Evolutionary conservation across 352 stramenopile genomes (phyloP).

Genomic region (Globisporangium acanthophoron): DNA sequence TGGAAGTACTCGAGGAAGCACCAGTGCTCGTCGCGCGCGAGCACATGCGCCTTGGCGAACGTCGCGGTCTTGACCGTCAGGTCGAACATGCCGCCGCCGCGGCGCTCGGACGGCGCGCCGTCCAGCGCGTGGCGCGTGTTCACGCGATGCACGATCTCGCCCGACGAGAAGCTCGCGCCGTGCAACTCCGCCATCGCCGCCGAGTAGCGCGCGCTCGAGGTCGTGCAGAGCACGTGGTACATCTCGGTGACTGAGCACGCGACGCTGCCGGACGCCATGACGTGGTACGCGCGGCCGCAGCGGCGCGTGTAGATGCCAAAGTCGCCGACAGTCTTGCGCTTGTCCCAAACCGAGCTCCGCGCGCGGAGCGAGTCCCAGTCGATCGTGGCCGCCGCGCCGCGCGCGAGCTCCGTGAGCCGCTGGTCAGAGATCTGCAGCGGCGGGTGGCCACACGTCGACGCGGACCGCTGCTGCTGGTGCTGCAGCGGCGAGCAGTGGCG

Average conservation of each 20-base stretch:
- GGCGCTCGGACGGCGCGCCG: background rate
- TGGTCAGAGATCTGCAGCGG: constrained; percentile 11
- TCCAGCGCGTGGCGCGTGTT: constrained; percentile 5
- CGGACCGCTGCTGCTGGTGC: background rate
- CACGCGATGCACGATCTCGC: constrained; percentile 24
- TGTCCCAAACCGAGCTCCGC: constrained; percentile 15
- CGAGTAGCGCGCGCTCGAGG: constrained; percentile 15
- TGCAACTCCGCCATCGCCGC: constrained; percentile 27
- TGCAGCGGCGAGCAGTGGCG: background rate
- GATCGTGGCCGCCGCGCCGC: constrained; percentile 1
- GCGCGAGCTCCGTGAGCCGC: constrained; percentile 1
- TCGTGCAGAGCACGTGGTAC: constrained; percentile 24
- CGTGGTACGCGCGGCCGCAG: constrained; percentile 8
- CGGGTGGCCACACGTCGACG: background rate
- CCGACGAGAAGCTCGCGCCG: constrained; percentile 23
- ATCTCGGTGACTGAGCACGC: constrained; percentile 33
- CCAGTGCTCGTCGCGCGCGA: constrained; percentile 24
- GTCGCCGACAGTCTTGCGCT: constrained; percentile 11
- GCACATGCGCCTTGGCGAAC: constrained; percentile 22
- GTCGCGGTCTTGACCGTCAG: constrained; percentile 26
- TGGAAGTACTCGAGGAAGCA: constrained; percentile 29
- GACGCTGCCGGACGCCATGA: constrained; percentile 20
- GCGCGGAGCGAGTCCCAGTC: constrained; percentile 14
- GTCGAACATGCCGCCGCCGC: constrained; percentile 1
- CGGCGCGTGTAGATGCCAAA: constrained; percentile 19